A percentile compares a stretch with the other conserved stretches of the same genome.
phyloP scores from a whole-genome alignment of 2,329 filamentous ascomycete species.

The Trichophyton equinum region DNA sequence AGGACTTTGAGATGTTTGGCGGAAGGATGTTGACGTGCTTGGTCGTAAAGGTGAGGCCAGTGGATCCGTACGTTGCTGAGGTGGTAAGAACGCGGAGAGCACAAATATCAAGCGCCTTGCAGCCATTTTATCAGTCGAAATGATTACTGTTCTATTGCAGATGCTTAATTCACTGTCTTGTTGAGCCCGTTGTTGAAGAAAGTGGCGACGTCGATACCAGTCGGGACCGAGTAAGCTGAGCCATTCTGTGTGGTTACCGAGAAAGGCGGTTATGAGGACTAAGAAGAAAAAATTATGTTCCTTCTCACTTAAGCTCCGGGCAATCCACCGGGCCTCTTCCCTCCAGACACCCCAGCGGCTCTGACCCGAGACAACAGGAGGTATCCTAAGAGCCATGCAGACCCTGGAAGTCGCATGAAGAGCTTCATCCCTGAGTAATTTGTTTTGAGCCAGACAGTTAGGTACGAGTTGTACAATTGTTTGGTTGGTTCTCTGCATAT shows the following conservation, averaged over 20 bases:
- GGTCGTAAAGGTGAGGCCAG: slow-evolving; percentile 29
- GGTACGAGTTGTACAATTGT: slow-evolving; percentile 39
- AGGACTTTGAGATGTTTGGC: slow-evolving; percentile 42
- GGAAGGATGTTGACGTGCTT: slow-evolving; percentile 34
- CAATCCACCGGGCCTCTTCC: slow-evolving; percentile 47
- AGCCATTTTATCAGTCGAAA: slow-evolving; percentile 47
- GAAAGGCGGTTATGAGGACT: slow-evolving; percentile 46
- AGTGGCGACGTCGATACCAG: slow-evolving; percentile 41
- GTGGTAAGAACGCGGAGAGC: slow-evolving; percentile 45
- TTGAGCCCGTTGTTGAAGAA: slow-evolving; percentile 38
- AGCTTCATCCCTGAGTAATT: slow-evolving; percentile 36
- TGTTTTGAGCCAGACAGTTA: slow-evolving; percentile 35
- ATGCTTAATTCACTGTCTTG: slow-evolving; percentile 38
- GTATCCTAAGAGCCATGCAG: slow-evolving; percentile 43
- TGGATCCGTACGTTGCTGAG: slow-evolving; percentile 31
- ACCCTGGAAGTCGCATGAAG: slow-evolving; percentile 39
- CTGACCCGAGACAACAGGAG: slow-evolving; percentile 45
- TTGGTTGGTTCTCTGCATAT: slow-evolving; percentile 38
- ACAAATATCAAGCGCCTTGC: slow-evolving; percentile 47
- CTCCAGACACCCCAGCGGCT: slow-evolving; percentile 49
- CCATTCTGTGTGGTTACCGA: slow-evolving; percentile 50
- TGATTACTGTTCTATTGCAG: slow-evolving; percentile 43
- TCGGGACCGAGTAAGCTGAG: slow-evolving; percentile 43
- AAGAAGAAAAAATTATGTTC: slow-evolving; percentile 49
- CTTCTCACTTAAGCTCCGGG: slow-evolving; percentile 41